phyloP scores from a whole-genome alignment of 345 rosid genomes.

The Acer negundo region DNA sequence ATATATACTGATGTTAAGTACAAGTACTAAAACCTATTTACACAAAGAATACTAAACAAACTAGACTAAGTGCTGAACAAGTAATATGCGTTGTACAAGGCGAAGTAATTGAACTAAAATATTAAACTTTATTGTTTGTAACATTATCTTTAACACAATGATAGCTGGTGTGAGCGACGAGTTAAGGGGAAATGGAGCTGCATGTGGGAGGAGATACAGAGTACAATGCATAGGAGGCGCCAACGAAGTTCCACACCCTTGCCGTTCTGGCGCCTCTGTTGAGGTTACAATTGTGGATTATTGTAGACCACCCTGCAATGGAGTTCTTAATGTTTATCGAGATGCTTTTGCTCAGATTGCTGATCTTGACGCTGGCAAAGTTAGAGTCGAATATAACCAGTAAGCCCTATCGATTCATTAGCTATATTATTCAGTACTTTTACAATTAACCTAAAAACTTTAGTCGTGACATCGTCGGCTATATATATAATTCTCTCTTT shows the following conservation, averaged over 20 bases:
- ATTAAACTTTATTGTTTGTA: too few species aligned
- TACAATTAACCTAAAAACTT: too few species aligned
- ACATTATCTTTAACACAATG: too few species aligned
- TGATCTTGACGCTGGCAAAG: constrained; percentile 41
- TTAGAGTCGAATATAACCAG: constrained; percentile 32
- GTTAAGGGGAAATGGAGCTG: constrained; percentile 44
- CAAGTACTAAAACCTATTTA: too few species aligned
- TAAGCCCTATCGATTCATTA: background rate
- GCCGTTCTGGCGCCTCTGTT: constrained; percentile 35
- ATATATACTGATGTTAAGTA: too few species aligned
- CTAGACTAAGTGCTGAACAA: too few species aligned
- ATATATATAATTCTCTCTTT: too few species aligned
- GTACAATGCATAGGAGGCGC: constrained; percentile 30
- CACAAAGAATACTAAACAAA: too few species aligned
- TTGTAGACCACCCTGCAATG: constrained; percentile 36
- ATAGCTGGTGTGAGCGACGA: constrained; percentile 54
- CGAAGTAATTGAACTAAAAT: constrained; percentile 28
- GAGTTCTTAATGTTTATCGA: constrained; percentile 42
- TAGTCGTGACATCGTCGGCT: too few species aligned
- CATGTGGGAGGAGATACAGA: constrained; percentile 43
- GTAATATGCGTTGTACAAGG: too few species aligned
- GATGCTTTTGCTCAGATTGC: constrained; percentile 55
- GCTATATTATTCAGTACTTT: too few species aligned
- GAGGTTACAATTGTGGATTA: constrained; percentile 44
- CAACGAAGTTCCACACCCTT: constrained; percentile 40